These are phyloP conservation scores for Afroboletus lepidellus DNA, from an alignment of 1,284 basidiomycete genomes.

Conservation along the genomic window DNA sequence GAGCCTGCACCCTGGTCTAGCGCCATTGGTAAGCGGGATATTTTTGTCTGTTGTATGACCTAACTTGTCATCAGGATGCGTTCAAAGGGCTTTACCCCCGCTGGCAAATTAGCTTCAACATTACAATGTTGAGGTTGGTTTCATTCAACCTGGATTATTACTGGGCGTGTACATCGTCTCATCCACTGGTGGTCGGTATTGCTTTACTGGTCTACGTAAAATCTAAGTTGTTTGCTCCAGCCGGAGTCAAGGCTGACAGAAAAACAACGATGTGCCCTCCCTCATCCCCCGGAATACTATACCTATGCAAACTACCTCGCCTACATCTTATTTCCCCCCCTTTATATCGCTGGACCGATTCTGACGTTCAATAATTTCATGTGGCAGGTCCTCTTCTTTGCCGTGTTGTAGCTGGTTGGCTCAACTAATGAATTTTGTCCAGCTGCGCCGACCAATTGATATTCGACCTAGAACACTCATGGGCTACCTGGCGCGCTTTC, in stretches of 20 bases:
- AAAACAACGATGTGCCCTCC: slow-evolving; percentile 54
- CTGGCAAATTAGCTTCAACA: slow-evolving; percentile 96
- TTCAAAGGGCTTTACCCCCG: slow-evolving; percentile 74
- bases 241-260: slow-evolving; percentile 41
- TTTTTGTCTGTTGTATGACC: neutral
- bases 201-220: neutral
- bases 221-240: slow-evolving; percentile 26
- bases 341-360: slow-evolving; percentile 96
- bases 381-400: slow-evolving; percentile 70
- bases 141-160: slow-evolving; percentile 93
- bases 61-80: slow-evolving; percentile 53
- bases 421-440: slow-evolving; percentile 1
- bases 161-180: slow-evolving; percentile 62
- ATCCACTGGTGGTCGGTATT: slow-evolving; percentile 44
- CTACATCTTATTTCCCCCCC: slow-evolving; percentile 86
- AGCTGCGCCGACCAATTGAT: slow-evolving; percentile 56
- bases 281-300: slow-evolving; percentile 52
- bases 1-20: slow-evolving; percentile 54
- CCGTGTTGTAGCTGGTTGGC: neutral
- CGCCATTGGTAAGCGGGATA: slow-evolving; percentile 46
- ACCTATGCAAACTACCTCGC: slow-evolving; percentile 59
- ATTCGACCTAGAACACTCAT: slow-evolving; percentile 39
- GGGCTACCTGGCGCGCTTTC: slow-evolving; percentile 73
- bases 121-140: slow-evolving; percentile 92
- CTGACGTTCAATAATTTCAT: slow-evolving; percentile 95